phyloP scores from a whole-genome alignment of 1,139 yeast genomes.

The Pichia sorboxylosa region DNA sequence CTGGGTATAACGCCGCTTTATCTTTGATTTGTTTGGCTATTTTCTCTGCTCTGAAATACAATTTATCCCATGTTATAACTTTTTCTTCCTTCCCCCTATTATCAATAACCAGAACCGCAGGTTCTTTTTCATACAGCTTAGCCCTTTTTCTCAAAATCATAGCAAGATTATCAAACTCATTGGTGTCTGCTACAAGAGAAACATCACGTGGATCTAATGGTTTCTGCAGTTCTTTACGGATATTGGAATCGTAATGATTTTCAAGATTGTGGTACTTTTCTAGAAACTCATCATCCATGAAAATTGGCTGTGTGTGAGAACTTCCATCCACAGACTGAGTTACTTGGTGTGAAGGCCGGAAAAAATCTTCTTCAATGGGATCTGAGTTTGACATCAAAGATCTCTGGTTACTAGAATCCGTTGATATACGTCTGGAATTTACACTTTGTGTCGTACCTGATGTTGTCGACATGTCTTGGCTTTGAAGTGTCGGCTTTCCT shows the following conservation, averaged over 20 bases:
- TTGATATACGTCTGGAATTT: not conserved
- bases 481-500: not conserved
- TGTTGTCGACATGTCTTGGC: not conserved
- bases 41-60: slow-evolving; percentile 72
- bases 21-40: slow-evolving; percentile 84
- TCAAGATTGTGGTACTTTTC: slow-evolving; percentile 6
- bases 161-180: slow-evolving; percentile 47
- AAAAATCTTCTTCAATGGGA: slow-evolving; percentile 8
- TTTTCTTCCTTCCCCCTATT: slow-evolving; percentile 69
- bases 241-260: slow-evolving; percentile 5
- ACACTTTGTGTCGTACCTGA: not conserved
- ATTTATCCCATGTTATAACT: slow-evolving; percentile 80
- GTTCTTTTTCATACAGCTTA: slow-evolving; percentile 47
- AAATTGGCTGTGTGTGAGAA: slow-evolving; percentile 6
- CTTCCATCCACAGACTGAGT: slow-evolving; percentile 7
- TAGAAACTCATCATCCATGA: slow-evolving; percentile 6
- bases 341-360: slow-evolving; percentile 3
- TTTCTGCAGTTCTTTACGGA: slow-evolving; percentile 28
- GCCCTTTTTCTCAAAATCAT: slow-evolving; percentile 68
- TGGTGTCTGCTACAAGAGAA: slow-evolving; percentile 21
- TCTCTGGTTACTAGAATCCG: not conserved
- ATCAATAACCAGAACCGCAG: slow-evolving; percentile 66
- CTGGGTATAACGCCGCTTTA: slow-evolving; percentile 53
- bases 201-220: slow-evolving; percentile 54
- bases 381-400: slow-evolving; percentile 1